These are phyloP conservation scores for Trametes hirsuta DNA, from an alignment of 1,284 basidiomycete species.

Conservation along the genomic window DNA sequence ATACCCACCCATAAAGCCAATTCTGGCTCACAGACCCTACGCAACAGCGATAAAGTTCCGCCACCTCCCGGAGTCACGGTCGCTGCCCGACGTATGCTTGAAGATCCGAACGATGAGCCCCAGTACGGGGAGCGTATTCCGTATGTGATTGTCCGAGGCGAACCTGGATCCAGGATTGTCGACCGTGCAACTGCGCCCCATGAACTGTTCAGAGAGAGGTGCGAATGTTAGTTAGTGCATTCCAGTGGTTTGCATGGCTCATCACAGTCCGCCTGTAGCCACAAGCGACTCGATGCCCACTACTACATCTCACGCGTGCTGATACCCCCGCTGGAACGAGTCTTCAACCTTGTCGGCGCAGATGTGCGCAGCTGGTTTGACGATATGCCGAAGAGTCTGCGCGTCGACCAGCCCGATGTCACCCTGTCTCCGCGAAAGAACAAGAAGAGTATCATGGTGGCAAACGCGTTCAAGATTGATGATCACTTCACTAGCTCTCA, in stretches of 20 bases:
- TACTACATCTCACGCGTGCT: conserved; percentile 92
- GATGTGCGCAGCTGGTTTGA: conserved; percentile 90
- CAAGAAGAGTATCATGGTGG: conserved; percentile 36
- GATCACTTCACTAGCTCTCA: conserved; percentile 76
- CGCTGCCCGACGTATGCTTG: conserved; percentile 74
- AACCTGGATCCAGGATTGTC: conserved; percentile 71
- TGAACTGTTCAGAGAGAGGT: conserved; percentile 78
- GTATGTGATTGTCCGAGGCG: conserved; percentile 82
- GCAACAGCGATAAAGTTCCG: conserved; percentile 72
- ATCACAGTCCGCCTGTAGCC: conserved; percentile 39
- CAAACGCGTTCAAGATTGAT: conserved; percentile 60
- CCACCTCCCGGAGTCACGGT: conserved; percentile 93
- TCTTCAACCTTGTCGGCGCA: conserved; percentile 92
- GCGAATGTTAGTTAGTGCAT: conserved; percentile 17
- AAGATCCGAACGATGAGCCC: conserved; percentile 83
- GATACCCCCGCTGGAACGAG: conserved; percentile 87
- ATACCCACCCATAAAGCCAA: neutral
- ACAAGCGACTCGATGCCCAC: conserved; percentile 74
- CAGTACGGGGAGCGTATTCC: conserved; percentile 95
- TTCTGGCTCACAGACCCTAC: neutral
- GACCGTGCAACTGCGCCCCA: conserved; percentile 84
- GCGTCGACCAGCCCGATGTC: conserved; percentile 38
- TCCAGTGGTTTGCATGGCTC: conserved; percentile 2
- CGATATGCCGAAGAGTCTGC: conserved; percentile 76
- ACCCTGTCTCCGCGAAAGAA: conserved; percentile 52